A percentile compares a stretch with the other conserved stretches of the same genome.
phyloP scores from a whole-genome alignment of 805 yeast species.

The Candida methanosorbosa region DNA sequence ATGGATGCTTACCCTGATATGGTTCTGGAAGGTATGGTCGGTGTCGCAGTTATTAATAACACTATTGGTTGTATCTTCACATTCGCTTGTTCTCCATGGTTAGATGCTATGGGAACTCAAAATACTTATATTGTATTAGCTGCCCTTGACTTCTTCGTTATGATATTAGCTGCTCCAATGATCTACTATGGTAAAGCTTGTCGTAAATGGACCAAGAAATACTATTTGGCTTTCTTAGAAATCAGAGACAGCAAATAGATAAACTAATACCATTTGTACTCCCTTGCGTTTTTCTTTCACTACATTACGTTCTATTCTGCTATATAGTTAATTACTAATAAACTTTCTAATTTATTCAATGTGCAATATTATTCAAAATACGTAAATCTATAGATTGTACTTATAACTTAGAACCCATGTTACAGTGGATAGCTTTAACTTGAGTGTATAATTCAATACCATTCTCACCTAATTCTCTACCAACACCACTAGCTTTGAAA shows the following conservation, averaged over 20 bases:
- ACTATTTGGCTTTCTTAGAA: conserved; percentile 47
- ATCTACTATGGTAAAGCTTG: conserved; percentile 49
- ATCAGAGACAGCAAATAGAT: conserved; percentile 39
- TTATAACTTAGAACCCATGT: too few species aligned
- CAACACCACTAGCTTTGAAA: conserved; percentile 69
- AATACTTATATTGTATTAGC: conserved; percentile 56
- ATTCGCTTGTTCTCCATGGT: conserved; percentile 54
- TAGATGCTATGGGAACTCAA: conserved; percentile 46
- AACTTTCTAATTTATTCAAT: too few species aligned
- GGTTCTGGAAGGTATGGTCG: conserved; percentile 65
- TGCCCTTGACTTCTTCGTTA: conserved; percentile 47
- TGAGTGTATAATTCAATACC: conserved; percentile 68
- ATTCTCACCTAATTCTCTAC: conserved; percentile 72
- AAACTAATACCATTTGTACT: too few species aligned
- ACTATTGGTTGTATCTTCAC: conserved; percentile 59
- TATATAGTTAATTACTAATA: too few species aligned
- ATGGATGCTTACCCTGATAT: conserved; percentile 66
- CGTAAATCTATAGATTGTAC: too few species aligned
- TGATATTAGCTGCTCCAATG: conserved; percentile 48
- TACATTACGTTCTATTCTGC: too few species aligned
- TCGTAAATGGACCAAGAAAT: conserved; percentile 47
- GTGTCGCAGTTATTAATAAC: conserved; percentile 58
- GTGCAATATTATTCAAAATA: too few species aligned
- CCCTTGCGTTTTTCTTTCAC: too few species aligned
- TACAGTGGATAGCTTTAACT: conserved; percentile 57